Percentiles rank a stretch among this genome's conserved stretches.
phyloP scores from a whole-genome alignment of 2,329 filamentous ascomycete genomes.

The Bipolaris zeicola region DNA sequence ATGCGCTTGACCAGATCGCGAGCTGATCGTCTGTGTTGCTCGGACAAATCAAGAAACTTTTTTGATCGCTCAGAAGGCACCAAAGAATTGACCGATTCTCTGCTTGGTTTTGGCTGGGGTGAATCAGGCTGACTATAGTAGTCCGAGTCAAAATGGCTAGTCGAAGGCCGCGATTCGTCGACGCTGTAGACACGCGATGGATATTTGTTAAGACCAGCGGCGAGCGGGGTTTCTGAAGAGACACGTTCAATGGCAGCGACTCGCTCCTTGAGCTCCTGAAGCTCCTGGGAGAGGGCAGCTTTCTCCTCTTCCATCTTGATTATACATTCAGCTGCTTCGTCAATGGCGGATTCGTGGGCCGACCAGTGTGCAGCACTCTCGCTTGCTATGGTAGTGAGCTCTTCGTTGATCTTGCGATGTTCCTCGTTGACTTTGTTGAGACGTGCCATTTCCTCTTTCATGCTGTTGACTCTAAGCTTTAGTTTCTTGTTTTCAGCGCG shows the following conservation, averaged over 20 bases:
- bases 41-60: conserved; percentile 37
- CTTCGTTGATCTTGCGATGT: conserved; percentile 25
- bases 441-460: conserved; percentile 24
- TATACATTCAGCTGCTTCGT: conserved; percentile 44
- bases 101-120: conserved; percentile 31
- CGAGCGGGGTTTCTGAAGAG: conserved; percentile 15
- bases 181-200: conserved; percentile 40
- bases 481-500: conserved; percentile 31
- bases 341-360: conserved; percentile 33
- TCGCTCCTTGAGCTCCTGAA: conserved; percentile 29
- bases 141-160: conserved; percentile 45
- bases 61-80: conserved; percentile 36
- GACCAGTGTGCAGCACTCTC: conserved; percentile 36
- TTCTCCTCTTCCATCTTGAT: conserved; percentile 39
- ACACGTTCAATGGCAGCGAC: conserved; percentile 22
- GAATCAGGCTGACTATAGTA: conserved; percentile 47
- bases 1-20: conserved; percentile 39
- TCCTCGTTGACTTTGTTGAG: conserved; percentile 25
- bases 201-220: conserved; percentile 22
- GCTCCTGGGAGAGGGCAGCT: conserved; percentile 26
- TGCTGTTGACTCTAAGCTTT: conserved; percentile 26
- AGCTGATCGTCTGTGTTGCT: conserved; percentile 32
- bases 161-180: conserved; percentile 45
- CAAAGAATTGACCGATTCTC: conserved; percentile 22
- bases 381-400: conserved; percentile 34